phyloP scores from a whole-genome alignment of 805 yeast genomes.

The Teunomyces panamensis region DNA sequence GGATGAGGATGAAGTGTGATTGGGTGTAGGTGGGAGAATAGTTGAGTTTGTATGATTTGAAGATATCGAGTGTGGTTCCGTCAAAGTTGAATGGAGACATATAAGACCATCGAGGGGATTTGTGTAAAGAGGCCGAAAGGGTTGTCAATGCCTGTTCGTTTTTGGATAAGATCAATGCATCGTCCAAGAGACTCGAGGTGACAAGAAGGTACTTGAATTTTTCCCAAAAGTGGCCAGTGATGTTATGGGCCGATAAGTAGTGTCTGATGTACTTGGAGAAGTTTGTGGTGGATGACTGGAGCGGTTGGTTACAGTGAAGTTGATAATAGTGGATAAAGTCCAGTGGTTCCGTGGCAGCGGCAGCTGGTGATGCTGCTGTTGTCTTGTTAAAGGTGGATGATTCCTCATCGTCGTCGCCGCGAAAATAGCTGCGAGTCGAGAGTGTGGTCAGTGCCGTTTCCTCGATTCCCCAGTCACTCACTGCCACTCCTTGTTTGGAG shows the following conservation, averaged over 20 bases:
- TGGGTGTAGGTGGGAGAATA: slow-evolving; percentile 10
- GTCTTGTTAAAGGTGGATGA: not conserved
- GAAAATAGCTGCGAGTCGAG: slow-evolving; percentile 7
- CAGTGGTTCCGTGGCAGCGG: not conserved
- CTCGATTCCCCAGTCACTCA: slow-evolving; percentile 40
- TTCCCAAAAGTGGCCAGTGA: slow-evolving; percentile 30
- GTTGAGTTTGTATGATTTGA: slow-evolving; percentile 15
- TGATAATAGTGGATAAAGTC: slow-evolving; percentile 12
- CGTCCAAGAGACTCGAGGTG: slow-evolving; percentile 38
- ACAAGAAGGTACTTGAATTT: slow-evolving; percentile 40
- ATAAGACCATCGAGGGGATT: not conserved
- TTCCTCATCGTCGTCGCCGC: not conserved
- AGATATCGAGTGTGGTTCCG: slow-evolving; percentile 17
- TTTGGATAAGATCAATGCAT: slow-evolving; percentile 40
- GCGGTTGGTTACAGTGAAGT: not conserved
- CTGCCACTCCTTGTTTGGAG: slow-evolving; percentile 10
- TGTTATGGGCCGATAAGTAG: slow-evolving; percentile 23
- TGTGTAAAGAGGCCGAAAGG: not conserved
- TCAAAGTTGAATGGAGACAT: slow-evolving; percentile 14
- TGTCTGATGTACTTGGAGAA: slow-evolving; percentile 20
- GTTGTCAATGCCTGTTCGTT: slow-evolving; percentile 33
- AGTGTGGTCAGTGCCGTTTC: slow-evolving; percentile 13
- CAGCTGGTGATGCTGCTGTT: not conserved
- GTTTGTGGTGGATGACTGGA: slow-evolving; percentile 15
- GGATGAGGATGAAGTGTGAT: slow-evolving; percentile 14